Conservation (phyloP, 176 grass and related monocot species). For the Musa beccarii region DNA sequence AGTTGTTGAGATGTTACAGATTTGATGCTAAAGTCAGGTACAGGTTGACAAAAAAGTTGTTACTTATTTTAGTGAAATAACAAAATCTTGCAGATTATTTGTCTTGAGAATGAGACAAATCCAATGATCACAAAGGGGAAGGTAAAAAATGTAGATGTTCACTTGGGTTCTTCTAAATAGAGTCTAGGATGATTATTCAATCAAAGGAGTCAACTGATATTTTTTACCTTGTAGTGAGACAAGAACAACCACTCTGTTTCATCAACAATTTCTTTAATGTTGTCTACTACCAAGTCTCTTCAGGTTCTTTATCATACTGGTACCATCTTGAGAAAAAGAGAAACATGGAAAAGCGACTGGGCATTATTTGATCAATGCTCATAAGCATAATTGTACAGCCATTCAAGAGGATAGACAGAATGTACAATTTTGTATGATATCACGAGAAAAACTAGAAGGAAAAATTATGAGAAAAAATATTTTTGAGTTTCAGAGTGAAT, state of each 20-base stretch:
- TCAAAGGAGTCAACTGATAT: not conserved
- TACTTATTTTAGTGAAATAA: not conserved
- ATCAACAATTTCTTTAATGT: not conserved
- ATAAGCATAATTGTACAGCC: too few species aligned
- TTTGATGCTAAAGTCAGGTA: not conserved
- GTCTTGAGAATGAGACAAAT: not conserved
- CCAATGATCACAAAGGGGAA: not conserved
- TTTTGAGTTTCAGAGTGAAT: not conserved
- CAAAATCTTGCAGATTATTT: not conserved
- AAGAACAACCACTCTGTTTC: not conserved
- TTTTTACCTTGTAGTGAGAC: not conserved
- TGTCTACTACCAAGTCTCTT: not conserved
- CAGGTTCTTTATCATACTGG: not conserved
- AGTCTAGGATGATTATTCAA: not conserved
- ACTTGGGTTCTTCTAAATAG: not conserved
- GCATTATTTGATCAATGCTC: too few species aligned
- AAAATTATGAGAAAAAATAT: not conserved
- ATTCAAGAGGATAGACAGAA: too few species aligned
- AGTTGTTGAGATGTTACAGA: not conserved
- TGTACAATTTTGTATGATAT: too few species aligned
- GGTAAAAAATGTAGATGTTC: not conserved
- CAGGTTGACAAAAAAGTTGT: not conserved
- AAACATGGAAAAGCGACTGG: too few species aligned
- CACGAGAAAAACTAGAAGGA: too few species aligned
- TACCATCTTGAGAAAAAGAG: not conserved